These are phyloP conservation scores for Xylariales sp. DNA, from an alignment of 2,329 filamentous ascomycete genomes.

Conservation along the genomic window DNA sequence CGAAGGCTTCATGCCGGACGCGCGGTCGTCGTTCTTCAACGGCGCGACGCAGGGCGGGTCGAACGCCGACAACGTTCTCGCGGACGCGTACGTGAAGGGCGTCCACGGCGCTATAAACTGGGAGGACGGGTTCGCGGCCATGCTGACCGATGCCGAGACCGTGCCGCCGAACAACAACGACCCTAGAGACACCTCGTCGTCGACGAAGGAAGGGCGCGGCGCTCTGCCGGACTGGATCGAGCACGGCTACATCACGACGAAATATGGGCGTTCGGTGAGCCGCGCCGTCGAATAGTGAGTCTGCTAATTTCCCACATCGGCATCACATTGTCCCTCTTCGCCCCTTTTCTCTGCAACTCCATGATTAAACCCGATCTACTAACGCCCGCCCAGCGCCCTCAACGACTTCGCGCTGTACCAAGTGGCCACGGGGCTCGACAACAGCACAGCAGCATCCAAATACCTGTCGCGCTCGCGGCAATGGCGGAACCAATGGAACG, in stretches of 20 bases:
- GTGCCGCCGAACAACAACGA: constrained; percentile 70
- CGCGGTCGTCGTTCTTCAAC: constrained; percentile 75
- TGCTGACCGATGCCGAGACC: constrained; percentile 75
- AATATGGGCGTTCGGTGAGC: constrained; percentile 70
- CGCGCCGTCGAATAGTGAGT: constrained; percentile 72
- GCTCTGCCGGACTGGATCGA: constrained; percentile 76
- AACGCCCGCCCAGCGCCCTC: constrained; percentile 54
- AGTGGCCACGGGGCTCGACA: constrained; percentile 69
- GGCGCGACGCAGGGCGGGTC: constrained; percentile 76
- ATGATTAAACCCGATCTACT: not conserved
- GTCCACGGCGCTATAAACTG: constrained; percentile 72
- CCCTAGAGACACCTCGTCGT: constrained; percentile 66
- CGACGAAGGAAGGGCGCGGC: constrained; percentile 74
- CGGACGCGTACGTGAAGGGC: constrained; percentile 78
- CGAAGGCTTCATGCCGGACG: constrained; percentile 74
- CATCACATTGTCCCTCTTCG: not conserved
- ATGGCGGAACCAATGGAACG: constrained; percentile 80
- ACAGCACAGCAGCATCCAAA: constrained; percentile 61
- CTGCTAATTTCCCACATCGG: not conserved
- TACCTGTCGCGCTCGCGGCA: constrained; percentile 73
- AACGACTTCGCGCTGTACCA: constrained; percentile 77
- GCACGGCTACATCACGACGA: constrained; percentile 73
- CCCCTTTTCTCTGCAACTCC: not conserved
- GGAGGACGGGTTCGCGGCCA: constrained; percentile 70
- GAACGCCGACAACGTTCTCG: constrained; percentile 77